A percentile compares a stretch with the other conserved stretches of the same genome.
These are phyloP conservation scores for Daldinia childiae DNA, from an alignment of 495 filamentous ascomycete species.

Conservation along the genomic window DNA sequence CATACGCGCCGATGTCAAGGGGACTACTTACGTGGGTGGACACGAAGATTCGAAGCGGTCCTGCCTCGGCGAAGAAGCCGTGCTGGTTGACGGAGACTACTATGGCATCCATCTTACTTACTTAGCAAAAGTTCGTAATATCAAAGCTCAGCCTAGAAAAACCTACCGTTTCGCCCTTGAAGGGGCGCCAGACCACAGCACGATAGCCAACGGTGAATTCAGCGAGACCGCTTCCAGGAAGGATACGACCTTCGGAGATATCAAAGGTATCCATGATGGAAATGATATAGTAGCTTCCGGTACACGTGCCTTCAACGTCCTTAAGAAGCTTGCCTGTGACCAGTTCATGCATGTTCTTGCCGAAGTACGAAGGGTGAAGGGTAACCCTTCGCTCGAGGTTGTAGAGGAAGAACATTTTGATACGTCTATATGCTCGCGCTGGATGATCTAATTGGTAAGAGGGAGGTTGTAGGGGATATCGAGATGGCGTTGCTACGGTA, in stretches of 20 bases:
- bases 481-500: not conserved
- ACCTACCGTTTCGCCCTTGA: constrained; percentile 93
- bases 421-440: constrained; percentile 2
- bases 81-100: constrained; percentile 88
- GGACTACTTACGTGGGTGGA: constrained; percentile 75
- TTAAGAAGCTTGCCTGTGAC: constrained; percentile 84
- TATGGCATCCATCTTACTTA: constrained; percentile 82
- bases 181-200: constrained; percentile 96
- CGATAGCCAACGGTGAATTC: constrained; percentile 95
- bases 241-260: constrained; percentile 88
- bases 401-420: constrained; percentile 94
- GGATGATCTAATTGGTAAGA: not conserved
- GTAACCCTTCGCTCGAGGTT: constrained; percentile 92
- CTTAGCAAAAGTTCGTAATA: constrained; percentile 21
- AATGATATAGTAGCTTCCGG: constrained; percentile 93
- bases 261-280: constrained; percentile 94
- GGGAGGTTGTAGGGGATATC: not conserved
- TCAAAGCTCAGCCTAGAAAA: constrained; percentile 3
- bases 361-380: constrained; percentile 96
- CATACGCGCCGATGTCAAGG: not conserved
- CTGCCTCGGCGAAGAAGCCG: constrained; percentile 91
- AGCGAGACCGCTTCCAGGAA: constrained; percentile 86
- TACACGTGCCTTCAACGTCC: constrained; percentile 93
- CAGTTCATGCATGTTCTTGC: constrained; percentile 86
- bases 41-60: constrained; percentile 88